Conservation (phyloP, 805 yeast genomes). For the Lachancea meyersii region DNA sequence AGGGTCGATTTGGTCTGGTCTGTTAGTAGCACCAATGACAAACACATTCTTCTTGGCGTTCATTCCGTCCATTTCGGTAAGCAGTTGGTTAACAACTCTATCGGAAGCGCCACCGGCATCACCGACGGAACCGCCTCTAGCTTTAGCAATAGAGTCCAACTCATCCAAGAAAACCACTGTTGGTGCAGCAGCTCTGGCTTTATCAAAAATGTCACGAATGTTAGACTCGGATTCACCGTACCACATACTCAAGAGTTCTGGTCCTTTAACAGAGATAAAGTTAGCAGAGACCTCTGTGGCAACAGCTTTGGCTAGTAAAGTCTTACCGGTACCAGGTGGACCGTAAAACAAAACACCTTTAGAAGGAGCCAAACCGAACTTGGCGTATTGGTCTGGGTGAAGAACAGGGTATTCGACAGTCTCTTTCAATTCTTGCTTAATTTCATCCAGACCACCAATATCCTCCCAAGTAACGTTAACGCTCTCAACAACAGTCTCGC, state of each 20-base stretch:
- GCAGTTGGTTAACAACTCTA: slow-evolving; percentile 90
- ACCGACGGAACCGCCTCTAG: slow-evolving; percentile 86
- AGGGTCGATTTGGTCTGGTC: slow-evolving; percentile 99
- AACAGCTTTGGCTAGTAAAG: slow-evolving; percentile 95
- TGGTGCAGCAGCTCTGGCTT: slow-evolving; percentile 99
- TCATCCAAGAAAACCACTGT: slow-evolving; percentile 98
- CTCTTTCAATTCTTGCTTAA: slow-evolving; percentile 95
- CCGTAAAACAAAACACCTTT: slow-evolving; percentile 98
- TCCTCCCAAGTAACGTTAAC: slow-evolving; percentile 99
- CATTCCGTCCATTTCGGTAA: slow-evolving; percentile 99
- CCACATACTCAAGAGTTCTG: slow-evolving; percentile 97
- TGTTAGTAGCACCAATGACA: slow-evolving; percentile 97
- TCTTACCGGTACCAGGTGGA: slow-evolving; percentile 99
- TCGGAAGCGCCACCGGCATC: slow-evolving; percentile 97
- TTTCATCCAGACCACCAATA: slow-evolving; percentile 95
- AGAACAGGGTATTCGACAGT: slow-evolving; percentile 98
- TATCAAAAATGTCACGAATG: slow-evolving; percentile 95
- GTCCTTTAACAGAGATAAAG: slow-evolving; percentile 95
- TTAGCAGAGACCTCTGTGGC: slow-evolving; percentile 99
- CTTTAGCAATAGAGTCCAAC: slow-evolving; percentile 94
- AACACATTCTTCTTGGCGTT: slow-evolving; percentile 98
- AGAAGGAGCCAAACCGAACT: slow-evolving; percentile 95
- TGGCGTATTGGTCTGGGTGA: slow-evolving; percentile 98
- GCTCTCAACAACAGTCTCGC: slow-evolving; percentile 98
- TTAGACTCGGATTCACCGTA: slow-evolving; percentile 97